phyloP scores from a whole-genome alignment of 257 asterid genomes.

The Solanum medicagineum region DNA sequence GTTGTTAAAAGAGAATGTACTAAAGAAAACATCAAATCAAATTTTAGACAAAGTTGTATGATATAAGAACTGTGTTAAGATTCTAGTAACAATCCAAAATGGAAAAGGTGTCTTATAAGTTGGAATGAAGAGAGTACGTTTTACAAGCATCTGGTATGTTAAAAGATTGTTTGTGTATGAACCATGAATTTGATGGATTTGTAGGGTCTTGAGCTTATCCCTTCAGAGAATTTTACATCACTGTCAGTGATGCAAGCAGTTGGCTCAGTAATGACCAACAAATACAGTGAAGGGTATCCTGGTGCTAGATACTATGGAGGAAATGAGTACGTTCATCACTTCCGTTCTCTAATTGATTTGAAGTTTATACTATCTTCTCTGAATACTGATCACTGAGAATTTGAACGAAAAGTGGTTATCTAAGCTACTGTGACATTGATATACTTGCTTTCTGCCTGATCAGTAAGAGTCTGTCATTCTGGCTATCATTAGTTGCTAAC shows the following conservation, averaged over 20 bases:
- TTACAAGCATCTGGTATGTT: not conserved
- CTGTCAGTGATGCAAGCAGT: conserved; percentile 93
- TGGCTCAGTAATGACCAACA: conserved; percentile 95
- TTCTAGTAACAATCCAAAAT: not conserved
- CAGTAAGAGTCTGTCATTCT: not conserved
- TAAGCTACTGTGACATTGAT: not conserved
- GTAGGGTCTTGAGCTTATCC: conserved; percentile 87
- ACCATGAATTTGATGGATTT: not conserved
- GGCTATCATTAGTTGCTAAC: not conserved
- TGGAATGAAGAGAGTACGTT: not conserved
- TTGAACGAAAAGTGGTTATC: not conserved
- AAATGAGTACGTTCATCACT: conserved; percentile 57
- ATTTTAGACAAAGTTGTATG: not conserved
- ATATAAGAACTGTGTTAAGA: not conserved
- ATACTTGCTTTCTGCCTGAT: not conserved
- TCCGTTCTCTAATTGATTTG: not conserved
- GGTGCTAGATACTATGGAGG: conserved; percentile 98
- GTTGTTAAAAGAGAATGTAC: not conserved
- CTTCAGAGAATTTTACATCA: conserved; percentile 93
- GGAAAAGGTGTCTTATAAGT: not conserved
- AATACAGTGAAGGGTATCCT: conserved; percentile 96
- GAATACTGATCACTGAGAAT: not conserved
- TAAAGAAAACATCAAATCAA: not conserved
- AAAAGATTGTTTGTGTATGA: not conserved
- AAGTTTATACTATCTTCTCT: not conserved